These are phyloP conservation scores for Eimeria sp. DNA, from an alignment of 169 alveolate species.

Conservation along the genomic window DNA sequence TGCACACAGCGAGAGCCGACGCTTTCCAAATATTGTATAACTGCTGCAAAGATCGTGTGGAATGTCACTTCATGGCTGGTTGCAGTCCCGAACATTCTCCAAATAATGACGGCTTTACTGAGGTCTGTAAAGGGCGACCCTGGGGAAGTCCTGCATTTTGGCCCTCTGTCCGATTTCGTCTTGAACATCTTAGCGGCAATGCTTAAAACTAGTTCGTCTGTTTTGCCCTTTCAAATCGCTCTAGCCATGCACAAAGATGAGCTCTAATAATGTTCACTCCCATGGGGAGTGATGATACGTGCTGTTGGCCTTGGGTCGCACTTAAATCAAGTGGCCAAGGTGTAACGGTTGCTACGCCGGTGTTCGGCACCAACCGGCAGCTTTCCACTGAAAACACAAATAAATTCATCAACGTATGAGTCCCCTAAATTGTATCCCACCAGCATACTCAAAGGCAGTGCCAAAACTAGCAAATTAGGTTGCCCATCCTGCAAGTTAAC, in stretches of 20 bases:
- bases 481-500: not conserved
- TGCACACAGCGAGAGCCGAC: not conserved
- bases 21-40: not conserved
- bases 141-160: too few relatives aligned
- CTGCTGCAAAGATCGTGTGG: not conserved
- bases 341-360: not conserved
- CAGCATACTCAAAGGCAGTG: not conserved
- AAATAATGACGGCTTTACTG: too few relatives aligned
- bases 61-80: not conserved
- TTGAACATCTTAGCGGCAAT: conserved; percentile 85
- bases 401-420: not conserved
- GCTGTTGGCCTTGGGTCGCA: not conserved
- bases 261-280: not conserved
- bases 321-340: too few relatives aligned
- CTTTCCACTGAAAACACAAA: not conserved
- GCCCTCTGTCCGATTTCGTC: conserved; percentile 81
- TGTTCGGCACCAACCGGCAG: not conserved
- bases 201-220: too few relatives aligned
- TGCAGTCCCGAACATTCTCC: conserved; percentile 52
- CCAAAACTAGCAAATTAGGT: not conserved
- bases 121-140: too few relatives aligned
- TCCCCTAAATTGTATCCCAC: not conserved
- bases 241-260: not conserved
- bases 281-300: not conserved
- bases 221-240: not conserved